Conservation (phyloP, 2,329 filamentous ascomycete genomes). For the Leptographium lundbergii region DNA sequence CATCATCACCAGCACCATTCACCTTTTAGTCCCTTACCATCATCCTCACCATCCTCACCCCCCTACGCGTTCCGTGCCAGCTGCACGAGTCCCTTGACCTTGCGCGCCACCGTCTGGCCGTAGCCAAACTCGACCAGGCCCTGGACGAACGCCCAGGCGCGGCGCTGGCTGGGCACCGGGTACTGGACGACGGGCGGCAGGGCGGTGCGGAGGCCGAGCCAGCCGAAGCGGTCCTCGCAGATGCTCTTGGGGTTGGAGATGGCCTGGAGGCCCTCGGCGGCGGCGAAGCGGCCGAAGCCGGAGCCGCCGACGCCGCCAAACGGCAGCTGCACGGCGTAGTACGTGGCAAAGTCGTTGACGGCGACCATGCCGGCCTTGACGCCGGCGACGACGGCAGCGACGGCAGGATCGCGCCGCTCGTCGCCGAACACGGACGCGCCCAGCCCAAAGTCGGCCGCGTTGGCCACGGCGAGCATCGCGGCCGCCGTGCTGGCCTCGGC, state of each 20-base stretch:
- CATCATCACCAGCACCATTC: background rate
- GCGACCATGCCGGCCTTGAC: conserved; percentile 82
- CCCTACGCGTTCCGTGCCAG: conserved; percentile 9
- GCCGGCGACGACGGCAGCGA: conserved; percentile 51
- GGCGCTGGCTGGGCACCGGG: conserved; percentile 53
- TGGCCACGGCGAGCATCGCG: conserved; percentile 65
- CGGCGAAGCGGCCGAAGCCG: conserved; percentile 87
- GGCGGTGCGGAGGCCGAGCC: conserved; percentile 53
- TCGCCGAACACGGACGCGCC: conserved; percentile 80
- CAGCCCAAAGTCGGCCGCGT: conserved; percentile 73
- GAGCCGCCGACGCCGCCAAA: conserved; percentile 87
- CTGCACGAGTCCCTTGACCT: conserved; percentile 8
- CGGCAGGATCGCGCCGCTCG: conserved; percentile 38
- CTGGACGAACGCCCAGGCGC: conserved; percentile 52
- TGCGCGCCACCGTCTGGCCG: conserved; percentile 20
- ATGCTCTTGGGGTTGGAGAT: conserved; percentile 83
- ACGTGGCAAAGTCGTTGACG: conserved; percentile 90
- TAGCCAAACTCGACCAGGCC: conserved; percentile 52
- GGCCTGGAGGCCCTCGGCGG: conserved; percentile 71
- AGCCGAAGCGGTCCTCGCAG: conserved; percentile 57
- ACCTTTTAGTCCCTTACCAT: background rate
- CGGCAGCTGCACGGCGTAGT: conserved; percentile 85
- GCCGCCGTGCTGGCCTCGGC: conserved; percentile 44
- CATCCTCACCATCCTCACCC: background rate
- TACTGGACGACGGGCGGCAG: conserved; percentile 77